phyloP scores from a whole-genome alignment of 2,329 filamentous ascomycete genomes.

The Gyromitra esculenta region DNA sequence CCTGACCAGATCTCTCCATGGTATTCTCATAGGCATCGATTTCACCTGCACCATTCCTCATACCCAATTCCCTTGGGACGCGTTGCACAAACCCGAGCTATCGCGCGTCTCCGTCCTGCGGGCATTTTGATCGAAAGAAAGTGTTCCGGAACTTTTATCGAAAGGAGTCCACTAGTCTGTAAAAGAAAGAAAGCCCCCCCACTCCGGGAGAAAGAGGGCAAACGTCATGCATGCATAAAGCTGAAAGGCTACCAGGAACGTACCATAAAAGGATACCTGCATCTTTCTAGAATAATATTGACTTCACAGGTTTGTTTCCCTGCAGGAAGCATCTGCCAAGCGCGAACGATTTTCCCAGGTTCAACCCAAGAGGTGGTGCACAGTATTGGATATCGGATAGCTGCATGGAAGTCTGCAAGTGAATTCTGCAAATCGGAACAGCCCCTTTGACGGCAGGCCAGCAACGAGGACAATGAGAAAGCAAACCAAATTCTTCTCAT shows the following conservation, averaged over 20 bases:
- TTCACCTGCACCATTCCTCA: conserved; percentile 10
- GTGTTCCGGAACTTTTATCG: conserved; percentile 10
- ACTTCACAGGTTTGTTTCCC: conserved; percentile 46
- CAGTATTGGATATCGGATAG: conserved; percentile 42
- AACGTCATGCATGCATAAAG: conserved; percentile 26
- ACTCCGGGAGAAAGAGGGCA: conserved; percentile 3
- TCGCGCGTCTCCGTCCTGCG: conserved; percentile 2
- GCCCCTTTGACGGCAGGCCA: conserved; percentile 43
- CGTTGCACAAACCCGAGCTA: conserved; percentile 4
- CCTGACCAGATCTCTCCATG: conserved; percentile 6
- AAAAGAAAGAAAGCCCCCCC: conserved; percentile 1
- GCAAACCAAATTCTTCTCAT: conserved; percentile 47
- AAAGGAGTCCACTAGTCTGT: neutral
- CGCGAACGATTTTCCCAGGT: conserved; percentile 31
- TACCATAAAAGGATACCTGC: conserved; percentile 37
- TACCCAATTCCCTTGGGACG: conserved; percentile 9
- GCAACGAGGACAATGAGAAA: conserved; percentile 48
- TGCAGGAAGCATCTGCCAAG: conserved; percentile 25
- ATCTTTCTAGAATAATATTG: conserved; percentile 47
- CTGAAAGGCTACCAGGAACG: conserved; percentile 11
- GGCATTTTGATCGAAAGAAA: conserved; percentile 7
- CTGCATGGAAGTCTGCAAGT: conserved; percentile 35
- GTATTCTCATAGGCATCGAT: neutral
- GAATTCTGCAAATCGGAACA: conserved; percentile 39
- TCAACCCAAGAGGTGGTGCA: conserved; percentile 45